Conservation (phyloP, 2,329 filamentous ascomycete species). For the Elsinoe ampelina region DNA sequence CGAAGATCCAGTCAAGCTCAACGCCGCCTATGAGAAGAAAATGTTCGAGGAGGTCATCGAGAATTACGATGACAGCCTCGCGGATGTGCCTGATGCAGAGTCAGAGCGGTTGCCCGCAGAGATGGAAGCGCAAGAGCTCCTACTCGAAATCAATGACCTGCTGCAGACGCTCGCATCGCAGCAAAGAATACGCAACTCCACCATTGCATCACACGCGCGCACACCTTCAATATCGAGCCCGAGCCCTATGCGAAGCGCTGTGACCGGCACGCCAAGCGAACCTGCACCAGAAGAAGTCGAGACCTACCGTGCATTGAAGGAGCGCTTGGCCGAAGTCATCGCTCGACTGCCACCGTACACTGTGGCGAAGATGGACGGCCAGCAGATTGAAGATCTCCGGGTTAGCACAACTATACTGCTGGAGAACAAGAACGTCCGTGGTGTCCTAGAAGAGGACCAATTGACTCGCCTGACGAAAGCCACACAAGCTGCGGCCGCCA, state of each 20-base stretch:
- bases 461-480: conserved; percentile 35
- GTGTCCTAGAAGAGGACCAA: conserved; percentile 78
- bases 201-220: conserved; percentile 42
- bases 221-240: conserved; percentile 40
- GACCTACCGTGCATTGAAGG: conserved; percentile 63
- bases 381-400: conserved; percentile 72
- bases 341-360: conserved; percentile 72
- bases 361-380: conserved; percentile 75
- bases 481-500: conserved; percentile 27
- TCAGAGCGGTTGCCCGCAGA: conserved; percentile 25
- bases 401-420: conserved; percentile 72
- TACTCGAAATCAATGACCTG: conserved; percentile 65
- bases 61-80: conserved; percentile 18
- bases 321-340: conserved; percentile 65
- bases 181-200: conserved; percentile 66
- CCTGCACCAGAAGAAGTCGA: conserved; percentile 52
- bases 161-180: conserved; percentile 69
- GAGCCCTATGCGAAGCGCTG: conserved; percentile 50
- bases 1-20: conserved; percentile 15
- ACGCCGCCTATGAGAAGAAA: conserved; percentile 11
- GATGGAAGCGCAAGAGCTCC: conserved; percentile 37
- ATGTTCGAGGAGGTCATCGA: conserved; percentile 24
- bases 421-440: conserved; percentile 62
- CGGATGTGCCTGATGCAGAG: conserved; percentile 17
- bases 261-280: conserved; percentile 51